Evolutionary conservation across 306 rosid species (phyloP), one percentile per base, ranked within the genome.

Genomic region (Corylus heterophylla): DNA sequence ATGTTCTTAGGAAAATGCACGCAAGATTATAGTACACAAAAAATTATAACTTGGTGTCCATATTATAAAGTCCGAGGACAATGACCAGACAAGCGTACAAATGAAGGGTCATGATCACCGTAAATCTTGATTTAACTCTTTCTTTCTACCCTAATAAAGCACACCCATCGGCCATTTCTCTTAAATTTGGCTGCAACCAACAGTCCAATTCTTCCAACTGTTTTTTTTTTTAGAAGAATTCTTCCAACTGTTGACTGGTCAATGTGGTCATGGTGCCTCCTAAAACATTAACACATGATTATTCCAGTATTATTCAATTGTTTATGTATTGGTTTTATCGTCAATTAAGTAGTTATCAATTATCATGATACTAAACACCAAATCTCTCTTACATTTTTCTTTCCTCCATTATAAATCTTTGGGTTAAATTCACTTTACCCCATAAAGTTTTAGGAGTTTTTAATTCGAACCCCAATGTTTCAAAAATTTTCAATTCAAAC

Each of bases 81-180:
- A 72, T 78, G 83, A 85, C 82, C 69, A 62, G 51, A 76, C 87
- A 85, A 64, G 80, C 69, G 80, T 75, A 85, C 78, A 74, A 74
- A 22, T 48, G 73, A 80, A 78, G 83, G 59, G 67, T 89, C 67
- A 31, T 47, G 79, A 62, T 62, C 85, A 61, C 25, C 54, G 73
- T 73, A 79, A 80, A 68, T 66, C 56, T 61, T 47, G 17, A 20
- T 69, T 81, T 44, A 29, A 81, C 59, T 71, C 9, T 58, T 59
- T 71, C 9, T 58, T 80, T 82, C 75, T 68, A 59, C 81, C 76
- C 17, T 10, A 45, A 14, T 51, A 70, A 75, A 71, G 67, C 8
- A 54, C 4, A 12, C 35, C 35, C 35, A 31, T 31, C 2, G 35
- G 5, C 8, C 20, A 12, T 9, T 44, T 55, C 56, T 69, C 74